Evolutionary conservation across 2,329 filamentous ascomycete species (phyloP).

Genomic region (Colletotrichum lupini): DNA sequence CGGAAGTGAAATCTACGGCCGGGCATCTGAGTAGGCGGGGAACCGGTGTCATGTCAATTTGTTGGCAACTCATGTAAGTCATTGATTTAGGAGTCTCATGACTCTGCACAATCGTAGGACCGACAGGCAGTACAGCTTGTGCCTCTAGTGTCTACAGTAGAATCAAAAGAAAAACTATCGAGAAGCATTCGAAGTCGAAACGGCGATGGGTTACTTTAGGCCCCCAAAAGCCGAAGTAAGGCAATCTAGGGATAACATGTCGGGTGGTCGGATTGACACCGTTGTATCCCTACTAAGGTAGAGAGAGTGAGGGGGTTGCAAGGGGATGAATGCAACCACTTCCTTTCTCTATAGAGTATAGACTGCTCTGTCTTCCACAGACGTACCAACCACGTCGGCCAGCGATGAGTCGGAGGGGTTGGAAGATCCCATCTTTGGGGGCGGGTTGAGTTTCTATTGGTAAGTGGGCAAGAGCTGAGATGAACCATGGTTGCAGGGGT

Average conservation of each 20-base stretch:
- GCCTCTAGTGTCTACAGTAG: background rate
- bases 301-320: background rate
- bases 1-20: background rate
- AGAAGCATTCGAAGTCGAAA: background rate
- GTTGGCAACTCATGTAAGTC: conserved; percentile 11
- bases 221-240: background rate
- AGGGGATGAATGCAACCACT: background rate
- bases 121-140: background rate
- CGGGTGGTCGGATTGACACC: conserved; percentile 4
- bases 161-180: background rate
- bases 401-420: background rate
- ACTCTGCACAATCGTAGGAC: conserved; percentile 2
- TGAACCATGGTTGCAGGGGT: conserved; percentile 18
- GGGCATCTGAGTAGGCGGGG: background rate
- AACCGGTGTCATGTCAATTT: conserved; percentile 1
- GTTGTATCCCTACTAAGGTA: background rate
- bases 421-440: background rate
- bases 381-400: conserved; percentile 5
- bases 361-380: background rate
- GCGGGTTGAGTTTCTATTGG: conserved; percentile 15
- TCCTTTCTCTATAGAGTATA: no score
- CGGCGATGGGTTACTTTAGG: background rate
- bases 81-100: background rate
- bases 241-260: background rate
- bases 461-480: conserved; percentile 20